Evolutionary conservation across 2,329 filamentous ascomycete species (phyloP), one percentile per base, ranked within the genome.

Genomic region (Aspergillus transmontanensis): DNA sequence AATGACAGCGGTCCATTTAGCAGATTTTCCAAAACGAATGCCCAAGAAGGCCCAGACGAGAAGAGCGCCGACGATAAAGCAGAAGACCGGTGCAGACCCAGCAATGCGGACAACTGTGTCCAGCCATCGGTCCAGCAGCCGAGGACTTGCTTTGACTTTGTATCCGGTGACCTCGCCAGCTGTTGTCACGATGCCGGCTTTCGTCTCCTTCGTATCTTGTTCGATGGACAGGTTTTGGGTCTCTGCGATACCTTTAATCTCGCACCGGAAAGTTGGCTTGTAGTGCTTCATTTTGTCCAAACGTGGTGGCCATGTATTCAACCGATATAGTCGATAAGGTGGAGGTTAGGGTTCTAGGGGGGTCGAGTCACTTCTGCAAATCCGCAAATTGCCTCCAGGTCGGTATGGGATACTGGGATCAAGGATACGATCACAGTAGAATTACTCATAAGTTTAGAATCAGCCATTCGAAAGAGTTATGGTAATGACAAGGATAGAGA

Each of bases 21-120:
- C 64, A 6, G 63, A 63, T 3, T 64, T 46, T 9, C 68, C 67
- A 50, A 67, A 76, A 6, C 26, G 66, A 62, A 75, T 73, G 0
- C 73, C 73, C 11, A 74, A 50, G 53, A 76, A 64, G 6, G 69
- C 73, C 72, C 73, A 76, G 0, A 58, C 56, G 1, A 75, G 55
- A 16, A 76, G 65, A 0, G 76, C 70, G 1, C 68, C 61, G 4
- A 80, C 32, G 53, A 78, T 78, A 32, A 75, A 60, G 9, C 72
- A 65, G 46, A 76, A 74, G 11, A 72, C 62, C 11, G 56, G 63
- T 28, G 64, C 66, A 0, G 75, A 76, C 2, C 75, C 75, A 19
- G 73, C 69, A 6, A 66, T 51, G 16, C 64, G 62, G 14, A 75
- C 74, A 12, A 72, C 60, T 23, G 53, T 65, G 59, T 77, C 74